Evolutionary conservation across 805 yeast genomes (phyloP).

Genomic region (Kregervanrija delftensis): DNA sequence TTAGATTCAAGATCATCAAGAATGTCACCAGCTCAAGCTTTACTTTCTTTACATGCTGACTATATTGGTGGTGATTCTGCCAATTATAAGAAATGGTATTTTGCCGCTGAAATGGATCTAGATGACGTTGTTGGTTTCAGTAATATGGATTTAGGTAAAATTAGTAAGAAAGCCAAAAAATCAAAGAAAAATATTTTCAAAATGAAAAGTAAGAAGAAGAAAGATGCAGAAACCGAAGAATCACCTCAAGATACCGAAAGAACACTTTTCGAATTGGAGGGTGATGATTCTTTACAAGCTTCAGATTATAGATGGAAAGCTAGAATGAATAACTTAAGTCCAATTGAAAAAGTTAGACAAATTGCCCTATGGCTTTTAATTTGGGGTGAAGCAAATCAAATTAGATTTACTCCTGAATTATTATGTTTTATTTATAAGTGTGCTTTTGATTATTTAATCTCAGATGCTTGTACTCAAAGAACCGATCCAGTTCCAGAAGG

Average conservation of each 20-base stretch:
- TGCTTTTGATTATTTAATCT: constrained; percentile 81
- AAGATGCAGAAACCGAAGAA: constrained; percentile 62
- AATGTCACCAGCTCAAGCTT: constrained; percentile 86
- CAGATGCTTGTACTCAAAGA: constrained; percentile 88
- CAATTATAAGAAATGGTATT: constrained; percentile 81
- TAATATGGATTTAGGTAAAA: constrained; percentile 70
- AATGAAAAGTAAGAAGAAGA: constrained; percentile 48
- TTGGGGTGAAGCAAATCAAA: constrained; percentile 93
- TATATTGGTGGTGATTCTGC: constrained; percentile 85
- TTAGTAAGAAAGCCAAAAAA: constrained; percentile 73
- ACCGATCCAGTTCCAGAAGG: constrained; percentile 80
- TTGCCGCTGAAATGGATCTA: constrained; percentile 81
- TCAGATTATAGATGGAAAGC: constrained; percentile 82
- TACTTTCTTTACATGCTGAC: constrained; percentile 77
- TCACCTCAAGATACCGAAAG: constrained; percentile 56
- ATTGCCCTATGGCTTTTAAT: constrained; percentile 65
- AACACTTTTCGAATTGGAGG: constrained; percentile 59
- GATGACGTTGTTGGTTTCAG: constrained; percentile 81
- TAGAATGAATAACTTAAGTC: constrained; percentile 62
- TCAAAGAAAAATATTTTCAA: constrained; percentile 45
- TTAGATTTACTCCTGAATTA: constrained; percentile 86
- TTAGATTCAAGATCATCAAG: constrained; percentile 79
- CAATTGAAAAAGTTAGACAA: constrained; percentile 77
- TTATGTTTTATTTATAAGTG: constrained; percentile 93
- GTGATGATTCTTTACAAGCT: constrained; percentile 80